Base-by-base conservation (phyloP, 2,329 filamentous ascomycete species). In the Trichophyton verrucosum region DNA sequence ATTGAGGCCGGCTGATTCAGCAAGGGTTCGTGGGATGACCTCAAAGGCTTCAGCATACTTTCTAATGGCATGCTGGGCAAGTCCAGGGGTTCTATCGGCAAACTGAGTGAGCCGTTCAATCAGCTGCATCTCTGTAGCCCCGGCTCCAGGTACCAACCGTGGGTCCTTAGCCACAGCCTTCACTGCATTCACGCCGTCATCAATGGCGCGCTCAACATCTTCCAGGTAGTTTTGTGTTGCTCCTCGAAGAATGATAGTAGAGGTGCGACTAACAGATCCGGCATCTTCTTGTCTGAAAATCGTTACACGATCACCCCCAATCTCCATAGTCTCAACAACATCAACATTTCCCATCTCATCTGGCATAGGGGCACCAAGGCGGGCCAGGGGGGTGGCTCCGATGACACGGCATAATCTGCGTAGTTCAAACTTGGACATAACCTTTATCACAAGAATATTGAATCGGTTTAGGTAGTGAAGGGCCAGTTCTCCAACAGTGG, bases 11-110 rank as follows among this genome's bases (percentile, higher is more conserved):
- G 91, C 92, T 68, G 89, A 95, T 77, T 99, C 94, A 58, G 95
- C 94, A 61, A 99, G 81, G 15, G 90, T 95, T 66, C 94, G 86
- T 20, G 94, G 92, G 59, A 99, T 87, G 57, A 99, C 92, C 79
- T 99, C 94, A 69, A 99, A 99, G 7, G 94, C 92, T 77, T 99
- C 92, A 59, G 88, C 94, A 73, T 86, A 99, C 79, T 97, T 97
- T 76, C 91, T 88, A 78, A 99, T 99, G 30, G 92, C 91, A 75
- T 99, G 95, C 76, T 99, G 94, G 60, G 91, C 84, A 59, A 99
- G 81, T 51, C 94, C 95, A 1, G 91, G 86, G 1, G 94, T 97
- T 79, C 88, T 92, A 74, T 97, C 94, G 46, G 88, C 94, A 63
- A 91, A 87, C 22, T 88, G 86, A 70, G 89, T 88, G 80, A 99